phyloP scores from a whole-genome alignment of 306 rosid genomes.

The Malus sylvestris region DNA sequence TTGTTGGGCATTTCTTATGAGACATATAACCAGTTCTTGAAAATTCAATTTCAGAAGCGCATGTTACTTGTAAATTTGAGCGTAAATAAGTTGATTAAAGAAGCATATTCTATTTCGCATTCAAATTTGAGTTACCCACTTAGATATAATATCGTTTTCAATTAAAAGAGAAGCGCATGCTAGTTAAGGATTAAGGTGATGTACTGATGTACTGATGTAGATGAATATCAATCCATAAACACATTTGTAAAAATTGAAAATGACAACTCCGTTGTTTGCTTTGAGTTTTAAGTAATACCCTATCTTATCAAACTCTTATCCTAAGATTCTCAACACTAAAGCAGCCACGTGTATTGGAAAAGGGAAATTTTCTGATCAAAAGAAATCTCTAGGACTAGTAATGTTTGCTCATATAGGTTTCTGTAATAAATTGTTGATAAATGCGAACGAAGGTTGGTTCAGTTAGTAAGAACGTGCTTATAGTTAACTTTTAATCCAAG shows the following conservation, averaged over 20 bases:
- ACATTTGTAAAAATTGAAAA: neutral
- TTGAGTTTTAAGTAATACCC: conserved; percentile 29
- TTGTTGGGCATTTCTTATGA: neutral
- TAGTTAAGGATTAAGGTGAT: neutral
- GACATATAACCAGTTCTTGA: neutral
- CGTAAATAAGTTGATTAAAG: too few species aligned
- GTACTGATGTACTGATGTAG: conserved; percentile 6
- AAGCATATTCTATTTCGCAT: too few species aligned
- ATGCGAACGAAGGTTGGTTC: neutral
- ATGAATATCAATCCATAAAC: conserved; percentile 3
- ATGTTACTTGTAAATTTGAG: neutral
- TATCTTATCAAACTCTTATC: conserved; percentile 17
- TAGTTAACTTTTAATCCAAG: too few species aligned
- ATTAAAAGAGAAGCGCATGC: neutral
- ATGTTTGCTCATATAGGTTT: conserved; percentile 32
- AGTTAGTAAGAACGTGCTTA: too few species aligned
- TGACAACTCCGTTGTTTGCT: conserved; percentile 16
- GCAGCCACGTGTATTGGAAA: conserved; percentile 19
- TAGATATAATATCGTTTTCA: too few species aligned
- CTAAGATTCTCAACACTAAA: conserved; percentile 19
- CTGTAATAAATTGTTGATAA: conserved; percentile 44
- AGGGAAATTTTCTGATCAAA: conserved; percentile 23
- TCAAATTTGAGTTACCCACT: too few species aligned
- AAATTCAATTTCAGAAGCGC: neutral
- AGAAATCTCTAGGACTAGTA: conserved; percentile 39